Evolutionary conservation across 352 stramenopile genomes (phyloP), one percentile per base, ranked within the genome.

Genomic region (Phytophthora fragariae): DNA sequence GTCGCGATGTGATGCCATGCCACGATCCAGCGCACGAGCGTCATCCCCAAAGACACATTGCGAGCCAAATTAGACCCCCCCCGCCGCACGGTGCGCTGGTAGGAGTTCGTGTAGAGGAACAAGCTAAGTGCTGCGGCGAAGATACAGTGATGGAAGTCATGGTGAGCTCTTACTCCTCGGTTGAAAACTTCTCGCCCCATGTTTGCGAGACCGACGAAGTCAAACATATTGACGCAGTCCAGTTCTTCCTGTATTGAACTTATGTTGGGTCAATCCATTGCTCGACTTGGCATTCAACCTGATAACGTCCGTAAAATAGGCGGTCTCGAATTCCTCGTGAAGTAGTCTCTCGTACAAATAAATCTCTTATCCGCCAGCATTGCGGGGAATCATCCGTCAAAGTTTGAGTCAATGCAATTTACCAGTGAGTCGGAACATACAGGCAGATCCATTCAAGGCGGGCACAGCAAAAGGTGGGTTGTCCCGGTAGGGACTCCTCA

Each of bases 201-300:
- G 44, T 29, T 2, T 49, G 29, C 6, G 19, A 6, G 1, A 57
- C 27, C 4, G 55, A 35, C 17, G 75, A 21, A 15, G 61, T 5
- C 3, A 66, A 35, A 60, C 73, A 83, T 76, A 62, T 62, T 57
- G 4, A 64, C 10, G 37, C 79, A 88, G 46, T 84, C 58, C 8
- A 79, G 55, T 62, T 88, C 80, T 17, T 67, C 29, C 33, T 56
- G 69, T 78, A 29, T 90, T 82, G 17, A 90, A 90, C 53, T 84
- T 72, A 9, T 73, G 76, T 4, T 35, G 50, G 4, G 29, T 52
- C 47, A 88, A 57, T 11, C 78, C 79, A 27, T 72, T 53, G 7
- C 21, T 46, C 21, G 70, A 77, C 15, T 73, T 55, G 10, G 57
- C 41, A 53, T 84, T 63, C 10, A 68, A 75, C 19, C 56, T 80